phyloP scores from a whole-genome alignment of 805 yeast genomes.

The Cyberlindnera sargentensis region DNA sequence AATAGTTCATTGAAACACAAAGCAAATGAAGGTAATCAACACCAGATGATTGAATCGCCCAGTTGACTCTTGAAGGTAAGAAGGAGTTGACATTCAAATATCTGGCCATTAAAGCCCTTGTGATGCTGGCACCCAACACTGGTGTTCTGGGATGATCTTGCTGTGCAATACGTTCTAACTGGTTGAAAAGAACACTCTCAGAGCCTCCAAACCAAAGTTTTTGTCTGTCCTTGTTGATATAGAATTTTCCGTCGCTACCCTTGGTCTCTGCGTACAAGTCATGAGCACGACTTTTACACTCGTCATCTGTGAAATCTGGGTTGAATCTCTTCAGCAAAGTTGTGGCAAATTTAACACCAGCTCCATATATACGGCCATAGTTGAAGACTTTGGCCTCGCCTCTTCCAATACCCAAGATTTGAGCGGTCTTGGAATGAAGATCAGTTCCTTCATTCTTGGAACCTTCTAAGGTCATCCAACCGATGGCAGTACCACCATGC shows the following conservation, averaged over 20 bases:
- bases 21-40: slow-evolving; percentile 90
- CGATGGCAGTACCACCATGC: slow-evolving; percentile 95
- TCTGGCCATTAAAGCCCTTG: slow-evolving; percentile 65
- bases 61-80: slow-evolving; percentile 86
- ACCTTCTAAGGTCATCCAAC: slow-evolving; percentile 99
- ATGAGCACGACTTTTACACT: slow-evolving; percentile 60
- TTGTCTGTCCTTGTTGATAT: slow-evolving; percentile 16
- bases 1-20: slow-evolving; percentile 80
- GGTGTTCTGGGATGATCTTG: slow-evolving; percentile 82
- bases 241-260: slow-evolving; percentile 44
- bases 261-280: slow-evolving; percentile 75
- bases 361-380: slow-evolving; percentile 96
- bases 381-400: slow-evolving; percentile 93
- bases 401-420: slow-evolving; percentile 80
- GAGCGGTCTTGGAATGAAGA: slow-evolving; percentile 89
- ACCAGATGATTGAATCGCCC: slow-evolving; percentile 98
- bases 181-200: slow-evolving; percentile 87
- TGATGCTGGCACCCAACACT: slow-evolving; percentile 86
- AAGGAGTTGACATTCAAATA: slow-evolving; percentile 62
- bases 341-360: slow-evolving; percentile 88
- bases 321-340: slow-evolving; percentile 80
- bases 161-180: slow-evolving; percentile 80
- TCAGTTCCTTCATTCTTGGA: slow-evolving; percentile 88
- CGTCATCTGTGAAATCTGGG: slow-evolving; percentile 54
- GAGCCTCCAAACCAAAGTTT: slow-evolving; percentile 81